phyloP scores from a whole-genome alignment of 805 yeast genomes.

The Ogataea haglerorum region DNA sequence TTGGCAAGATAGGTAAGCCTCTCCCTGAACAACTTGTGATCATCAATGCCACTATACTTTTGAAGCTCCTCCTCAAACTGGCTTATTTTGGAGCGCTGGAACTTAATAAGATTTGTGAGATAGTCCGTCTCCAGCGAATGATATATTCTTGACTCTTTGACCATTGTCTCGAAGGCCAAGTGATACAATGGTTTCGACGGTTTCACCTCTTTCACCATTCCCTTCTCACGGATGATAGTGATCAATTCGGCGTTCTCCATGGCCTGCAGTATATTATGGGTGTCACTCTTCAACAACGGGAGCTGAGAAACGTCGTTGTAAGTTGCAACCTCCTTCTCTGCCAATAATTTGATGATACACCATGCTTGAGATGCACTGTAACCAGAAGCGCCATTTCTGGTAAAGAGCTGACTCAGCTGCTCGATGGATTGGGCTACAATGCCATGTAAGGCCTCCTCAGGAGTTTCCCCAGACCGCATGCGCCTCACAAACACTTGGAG shows the following conservation, averaged over 20 bases:
- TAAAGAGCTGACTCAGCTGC: constrained; percentile 80
- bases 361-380: constrained; percentile 84
- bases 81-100: constrained; percentile 60
- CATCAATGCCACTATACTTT: constrained; percentile 50
- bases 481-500: constrained; percentile 87
- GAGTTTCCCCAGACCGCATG: constrained; percentile 81
- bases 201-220: constrained; percentile 58
- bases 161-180: constrained; percentile 72
- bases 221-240: constrained; percentile 69
- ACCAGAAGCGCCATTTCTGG: constrained; percentile 39
- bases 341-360: constrained; percentile 67
- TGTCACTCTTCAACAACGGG: constrained; percentile 57
- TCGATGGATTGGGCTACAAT: constrained; percentile 84
- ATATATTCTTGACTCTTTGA: constrained; percentile 51
- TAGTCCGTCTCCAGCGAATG: constrained; percentile 64
- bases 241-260: constrained; percentile 80
- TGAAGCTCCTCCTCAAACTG: constrained; percentile 69
- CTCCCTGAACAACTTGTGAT: constrained; percentile 51
- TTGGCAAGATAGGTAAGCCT: constrained; percentile 64
- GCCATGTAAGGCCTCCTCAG: constrained; percentile 68
- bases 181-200: constrained; percentile 84
- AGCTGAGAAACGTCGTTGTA: constrained; percentile 51
- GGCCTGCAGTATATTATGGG: constrained; percentile 55
- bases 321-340: constrained; percentile 43
- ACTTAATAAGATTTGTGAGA: constrained; percentile 47